Percentiles rank a stretch among this genome's conserved stretches.
Evolutionary conservation across 345 rosid species (phyloP).

Genomic region (Syzygium aromaticum): DNA sequence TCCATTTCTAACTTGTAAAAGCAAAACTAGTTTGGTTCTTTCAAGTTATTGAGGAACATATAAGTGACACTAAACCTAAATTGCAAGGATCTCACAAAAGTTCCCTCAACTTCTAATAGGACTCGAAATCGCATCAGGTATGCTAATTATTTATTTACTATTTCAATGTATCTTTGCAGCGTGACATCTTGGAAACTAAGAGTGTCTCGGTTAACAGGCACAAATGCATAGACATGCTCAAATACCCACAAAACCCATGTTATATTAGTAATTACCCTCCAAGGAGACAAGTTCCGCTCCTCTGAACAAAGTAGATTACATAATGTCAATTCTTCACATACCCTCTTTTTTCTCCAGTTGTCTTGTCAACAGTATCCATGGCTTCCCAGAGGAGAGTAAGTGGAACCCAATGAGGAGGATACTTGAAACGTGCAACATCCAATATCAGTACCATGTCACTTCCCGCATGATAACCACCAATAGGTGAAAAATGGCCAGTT

Average conservation of each 20-base stretch:
- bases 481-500: constrained; percentile 89
- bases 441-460: constrained; percentile 91
- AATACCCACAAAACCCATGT: not conserved
- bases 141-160: not conserved
- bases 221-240: not conserved
- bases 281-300: not conserved
- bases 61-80: not conserved
- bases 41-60: not conserved
- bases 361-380: constrained; percentile 57
- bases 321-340: constrained; percentile 1
- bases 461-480: constrained; percentile 90
- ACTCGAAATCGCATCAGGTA: not conserved
- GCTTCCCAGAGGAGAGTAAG: constrained; percentile 92
- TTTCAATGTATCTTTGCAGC: not conserved
- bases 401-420: constrained; percentile 99
- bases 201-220: not conserved
- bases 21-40: not conserved
- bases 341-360: constrained; percentile 76
- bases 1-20: not conserved
- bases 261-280: not conserved
- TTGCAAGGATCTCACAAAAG: not conserved
- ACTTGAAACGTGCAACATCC: constrained; percentile 96
- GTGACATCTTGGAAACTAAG: not conserved
- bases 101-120: not conserved
- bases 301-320: not conserved